Base-by-base conservation (phyloP, 177 flowering plant species). In the Telopea speciosissima region DNA sequence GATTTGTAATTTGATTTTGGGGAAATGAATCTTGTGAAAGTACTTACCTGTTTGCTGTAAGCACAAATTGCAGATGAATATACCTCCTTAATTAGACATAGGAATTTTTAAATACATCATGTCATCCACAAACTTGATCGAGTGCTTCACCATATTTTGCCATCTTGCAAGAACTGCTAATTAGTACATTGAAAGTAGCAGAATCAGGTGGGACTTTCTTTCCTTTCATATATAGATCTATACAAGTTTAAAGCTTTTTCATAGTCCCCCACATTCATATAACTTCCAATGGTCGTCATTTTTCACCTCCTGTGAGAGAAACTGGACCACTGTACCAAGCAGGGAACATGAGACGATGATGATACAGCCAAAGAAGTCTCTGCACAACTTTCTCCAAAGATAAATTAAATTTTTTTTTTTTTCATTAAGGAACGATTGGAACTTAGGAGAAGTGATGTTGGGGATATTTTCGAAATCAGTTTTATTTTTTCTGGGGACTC, bases 231-330 rank as follows among this genome's bases (percentile, higher is more conserved):
- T n/a, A 95, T 92, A 54, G 82, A 71, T 69, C 68, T 74, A 73
- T 88, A 95, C 66, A 92, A 62, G 52, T n/a, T 73, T 59, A 84
- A 67, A 72, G 94, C 97, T 78, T 87, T 90, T 49, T 87, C 91
- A 83, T 78, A 83, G 66, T 92, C 97, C 66, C 93, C 96, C 13
- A 84, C 69, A 78, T 79, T 89, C 83, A 95, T 81, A 81, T 87
- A 95, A 88, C 97, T 95, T 69, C 94, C 95, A 78, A 92, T 88
- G 56, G 90, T 97, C 22, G 99, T n/a, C n/a, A n/a, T n/a, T n/a
- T n/a, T n/a, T n/a, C n/a, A n/a, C n/a, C n/a, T n/a, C n/a, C n/a
- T n/a, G n/a, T n/a, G n/a, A n/a, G n/a, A n/a, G n/a, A n/a, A n/a
- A n/a, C n/a, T n/a, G n/a, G n/a, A n/a, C n/a, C n/a, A n/a, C n/a